Percentiles rank a stretch among this genome's conserved stretches.
These are phyloP conservation scores for Suillus luteus DNA, from an alignment of 768 basidiomycete species.

Conservation along the genomic window DNA sequence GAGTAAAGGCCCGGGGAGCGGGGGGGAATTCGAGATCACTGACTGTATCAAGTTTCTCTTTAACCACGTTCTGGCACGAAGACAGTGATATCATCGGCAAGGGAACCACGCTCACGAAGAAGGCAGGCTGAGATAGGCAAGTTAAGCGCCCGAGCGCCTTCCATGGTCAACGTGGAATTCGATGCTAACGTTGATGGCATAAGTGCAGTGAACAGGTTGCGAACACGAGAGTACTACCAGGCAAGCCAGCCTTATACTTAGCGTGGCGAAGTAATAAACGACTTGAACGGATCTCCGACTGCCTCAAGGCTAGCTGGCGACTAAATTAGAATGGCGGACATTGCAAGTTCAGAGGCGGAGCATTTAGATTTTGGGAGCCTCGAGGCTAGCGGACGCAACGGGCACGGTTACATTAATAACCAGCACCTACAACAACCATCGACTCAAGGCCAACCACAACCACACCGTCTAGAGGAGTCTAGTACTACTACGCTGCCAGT, in stretches of 20 bases:
- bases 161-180: neutral
- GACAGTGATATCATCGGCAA: conserved; percentile 4
- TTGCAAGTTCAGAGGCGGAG: neutral
- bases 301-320: neutral
- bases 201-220: neutral
- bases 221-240: neutral
- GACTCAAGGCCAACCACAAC: neutral
- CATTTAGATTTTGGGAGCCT: conserved; percentile 1
- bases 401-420: neutral
- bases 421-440: neutral
- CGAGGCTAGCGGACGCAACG: conserved; percentile 5
- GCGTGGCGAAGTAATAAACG: neutral
- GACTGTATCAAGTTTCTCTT: neutral
- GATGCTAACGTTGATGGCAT: conserved; percentile 1
- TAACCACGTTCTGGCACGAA: neutral
- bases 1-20: neutral
- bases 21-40: neutral
- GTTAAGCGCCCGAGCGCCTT: neutral
- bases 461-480: neutral
- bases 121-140: conserved; percentile 7
- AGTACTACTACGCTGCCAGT: conserved; percentile 19
- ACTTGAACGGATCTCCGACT: neutral
- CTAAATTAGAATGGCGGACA: conserved; percentile 3
- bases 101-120: conserved; percentile 2
- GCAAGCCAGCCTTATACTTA: neutral